phyloP scores from a whole-genome alignment of 305 asterid species.

The Fraxinus floribunda region DNA sequence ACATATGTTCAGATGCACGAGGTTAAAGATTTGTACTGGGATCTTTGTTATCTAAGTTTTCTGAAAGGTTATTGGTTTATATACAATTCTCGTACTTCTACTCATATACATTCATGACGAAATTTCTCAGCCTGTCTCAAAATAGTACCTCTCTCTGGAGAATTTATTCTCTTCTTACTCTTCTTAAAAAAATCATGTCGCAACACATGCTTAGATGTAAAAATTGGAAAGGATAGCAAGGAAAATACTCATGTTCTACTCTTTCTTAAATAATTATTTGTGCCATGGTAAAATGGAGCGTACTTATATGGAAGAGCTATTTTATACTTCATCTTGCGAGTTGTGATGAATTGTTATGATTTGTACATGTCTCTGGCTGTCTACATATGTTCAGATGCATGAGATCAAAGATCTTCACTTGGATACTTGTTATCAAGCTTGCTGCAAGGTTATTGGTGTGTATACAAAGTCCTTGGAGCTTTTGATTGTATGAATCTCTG shows the following conservation, averaged over 20 bases:
- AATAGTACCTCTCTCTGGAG: neutral
- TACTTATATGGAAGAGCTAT: neutral
- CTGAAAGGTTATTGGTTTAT: neutral
- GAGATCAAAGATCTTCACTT: neutral
- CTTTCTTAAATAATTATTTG: neutral
- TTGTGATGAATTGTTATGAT: neutral
- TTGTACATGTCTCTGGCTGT: neutral
- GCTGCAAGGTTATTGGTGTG: neutral
- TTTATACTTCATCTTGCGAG: neutral
- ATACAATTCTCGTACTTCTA: neutral
- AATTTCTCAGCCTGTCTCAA: neutral
- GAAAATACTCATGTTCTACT: neutral
- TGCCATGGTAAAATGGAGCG: neutral
- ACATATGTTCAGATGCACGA: neutral
- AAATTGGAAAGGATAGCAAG: neutral
- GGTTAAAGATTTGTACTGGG: neutral
- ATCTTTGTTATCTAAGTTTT: neutral
- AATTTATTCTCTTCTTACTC: neutral
- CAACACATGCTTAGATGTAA: neutral
- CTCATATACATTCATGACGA: neutral
- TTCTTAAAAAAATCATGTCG: neutral
- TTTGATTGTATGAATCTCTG: slow-evolving; percentile 17
- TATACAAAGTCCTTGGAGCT: neutral
- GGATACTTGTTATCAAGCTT: neutral
- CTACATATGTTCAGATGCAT: neutral